Percentiles rank a stretch among this genome's conserved stretches.
Evolutionary conservation across 257 asterid genomes (phyloP).

Genomic region (Solanum sitiens): DNA sequence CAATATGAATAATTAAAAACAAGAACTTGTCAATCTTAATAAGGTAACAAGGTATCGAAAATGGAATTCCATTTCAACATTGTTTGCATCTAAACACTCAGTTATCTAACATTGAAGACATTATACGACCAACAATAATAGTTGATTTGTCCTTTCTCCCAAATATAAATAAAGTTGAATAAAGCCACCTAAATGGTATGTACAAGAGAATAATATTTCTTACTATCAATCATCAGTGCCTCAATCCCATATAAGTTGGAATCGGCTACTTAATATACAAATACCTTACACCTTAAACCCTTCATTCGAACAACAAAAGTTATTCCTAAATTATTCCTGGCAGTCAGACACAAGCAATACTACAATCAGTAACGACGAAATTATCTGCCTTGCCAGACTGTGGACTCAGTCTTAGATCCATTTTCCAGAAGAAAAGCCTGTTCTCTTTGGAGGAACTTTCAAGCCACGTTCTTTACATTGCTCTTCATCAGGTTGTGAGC

Average conservation of each 20-base stretch:
- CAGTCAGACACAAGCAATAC: not conserved
- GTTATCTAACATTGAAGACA: not conserved
- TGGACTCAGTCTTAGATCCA: not conserved
- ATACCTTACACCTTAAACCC: not conserved
- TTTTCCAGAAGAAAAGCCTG: conserved; percentile 24
- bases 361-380: not conserved
- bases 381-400: not conserved
- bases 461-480: conserved; percentile 61
- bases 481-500: conserved; percentile 69
- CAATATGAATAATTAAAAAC: not conserved
- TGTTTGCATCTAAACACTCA: not conserved
- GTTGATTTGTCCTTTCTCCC: not conserved
- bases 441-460: conserved; percentile 38
- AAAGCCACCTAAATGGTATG: not conserved
- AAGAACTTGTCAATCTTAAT: not conserved
- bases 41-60: not conserved
- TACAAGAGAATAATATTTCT: not conserved
- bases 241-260: not conserved
- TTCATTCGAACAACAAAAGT: not conserved
- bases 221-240: not conserved
- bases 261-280: not conserved
- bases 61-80: not conserved
- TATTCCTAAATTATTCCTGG: not conserved
- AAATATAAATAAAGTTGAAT: not conserved
- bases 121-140: not conserved